Percentiles rank a stretch among this genome's conserved stretches.
These are phyloP conservation scores for Podospora sp. DNA, from an alignment of 495 filamentous ascomycete genomes.

Conservation along the genomic window DNA sequence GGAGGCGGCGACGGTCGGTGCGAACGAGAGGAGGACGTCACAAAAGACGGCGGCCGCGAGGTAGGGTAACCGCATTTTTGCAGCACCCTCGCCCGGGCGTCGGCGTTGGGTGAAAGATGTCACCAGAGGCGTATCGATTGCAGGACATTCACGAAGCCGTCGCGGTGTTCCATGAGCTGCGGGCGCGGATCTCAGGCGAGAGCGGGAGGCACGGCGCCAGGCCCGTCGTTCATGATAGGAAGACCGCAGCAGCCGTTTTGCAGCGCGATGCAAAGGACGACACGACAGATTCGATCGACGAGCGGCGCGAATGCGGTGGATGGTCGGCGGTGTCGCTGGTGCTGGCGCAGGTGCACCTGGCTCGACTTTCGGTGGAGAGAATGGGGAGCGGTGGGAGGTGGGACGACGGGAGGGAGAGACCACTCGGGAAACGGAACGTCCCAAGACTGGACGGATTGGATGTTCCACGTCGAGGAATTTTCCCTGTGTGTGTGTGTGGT, in stretches of 20 bases:
- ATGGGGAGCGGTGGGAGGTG: slow-evolving; percentile 5
- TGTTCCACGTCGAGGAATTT: slow-evolving; percentile 10
- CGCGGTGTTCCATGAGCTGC: slow-evolving; percentile 39
- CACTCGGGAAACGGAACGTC: slow-evolving; percentile 19
- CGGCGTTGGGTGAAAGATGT: slow-evolving; percentile 26
- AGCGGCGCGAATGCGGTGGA: neutral
- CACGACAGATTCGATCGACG: neutral
- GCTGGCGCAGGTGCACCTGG: slow-evolving; percentile 9
- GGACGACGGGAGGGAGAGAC: slow-evolving; percentile 11
- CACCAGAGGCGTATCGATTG: slow-evolving; percentile 32
- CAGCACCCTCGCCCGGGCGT: slow-evolving; percentile 31
- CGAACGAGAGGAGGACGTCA: slow-evolving; percentile 42
- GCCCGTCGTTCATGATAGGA: slow-evolving; percentile 19
- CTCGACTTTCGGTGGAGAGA: neutral
- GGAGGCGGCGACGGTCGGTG: slow-evolving; percentile 37
- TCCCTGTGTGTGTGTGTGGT: neutral
- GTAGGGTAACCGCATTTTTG: slow-evolving; percentile 38
- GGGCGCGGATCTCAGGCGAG: slow-evolving; percentile 11
- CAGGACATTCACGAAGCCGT: slow-evolving; percentile 35
- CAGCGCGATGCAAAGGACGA: neutral
- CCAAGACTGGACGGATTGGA: slow-evolving; percentile 5
- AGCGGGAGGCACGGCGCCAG: slow-evolving; percentile 6
- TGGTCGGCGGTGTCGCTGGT: neutral
- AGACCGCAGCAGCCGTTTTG: neutral
- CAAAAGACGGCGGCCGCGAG: slow-evolving; percentile 41